These are phyloP conservation scores for Letharia lupina DNA, from an alignment of 495 filamentous ascomycete species.

Conservation along the genomic window DNA sequence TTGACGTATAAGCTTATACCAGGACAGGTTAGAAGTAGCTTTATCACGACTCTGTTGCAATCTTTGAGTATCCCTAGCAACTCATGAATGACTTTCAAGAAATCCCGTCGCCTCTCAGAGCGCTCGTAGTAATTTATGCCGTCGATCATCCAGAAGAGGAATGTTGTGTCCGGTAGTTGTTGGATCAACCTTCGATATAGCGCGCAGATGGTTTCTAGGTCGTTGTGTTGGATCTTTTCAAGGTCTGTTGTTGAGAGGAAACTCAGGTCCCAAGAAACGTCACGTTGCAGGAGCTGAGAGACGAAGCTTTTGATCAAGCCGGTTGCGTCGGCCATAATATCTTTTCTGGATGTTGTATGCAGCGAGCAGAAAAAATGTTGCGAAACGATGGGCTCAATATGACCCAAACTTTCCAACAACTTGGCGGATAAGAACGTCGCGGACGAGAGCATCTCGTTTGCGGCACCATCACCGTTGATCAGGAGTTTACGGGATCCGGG, in stretches of 20 bases:
- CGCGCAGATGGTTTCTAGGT: neutral
- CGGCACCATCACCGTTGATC: constrained; percentile 2
- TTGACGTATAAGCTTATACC: constrained; percentile 1
- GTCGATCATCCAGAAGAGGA: constrained; percentile 9
- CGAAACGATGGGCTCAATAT: neutral
- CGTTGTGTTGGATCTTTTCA: neutral
- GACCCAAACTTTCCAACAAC: neutral
- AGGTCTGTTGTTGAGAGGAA: neutral
- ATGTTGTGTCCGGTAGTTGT: neutral
- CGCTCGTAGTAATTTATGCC: constrained; percentile 12
- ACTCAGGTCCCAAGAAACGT: neutral
- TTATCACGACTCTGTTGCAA: neutral
- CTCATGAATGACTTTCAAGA: neutral
- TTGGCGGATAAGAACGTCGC: constrained; percentile 6
- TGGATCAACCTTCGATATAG: neutral
- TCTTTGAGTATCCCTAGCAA: neutral
- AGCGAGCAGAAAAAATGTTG: constrained; percentile 7
- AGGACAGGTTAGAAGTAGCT: constrained; percentile 1
- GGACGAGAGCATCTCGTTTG: constrained; percentile 6
- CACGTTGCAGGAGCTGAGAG: neutral
- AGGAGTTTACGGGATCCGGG: neutral
- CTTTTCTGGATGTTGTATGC: neutral
- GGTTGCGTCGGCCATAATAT: neutral
- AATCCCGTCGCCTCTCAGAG: neutral
- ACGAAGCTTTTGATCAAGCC: constrained; percentile 3